Percentiles rank a stretch among this genome's conserved stretches.
phyloP scores from a whole-genome alignment of 2,329 filamentous ascomycete species.

The Ophiognomonia clavigignenti-juglandacearum region DNA sequence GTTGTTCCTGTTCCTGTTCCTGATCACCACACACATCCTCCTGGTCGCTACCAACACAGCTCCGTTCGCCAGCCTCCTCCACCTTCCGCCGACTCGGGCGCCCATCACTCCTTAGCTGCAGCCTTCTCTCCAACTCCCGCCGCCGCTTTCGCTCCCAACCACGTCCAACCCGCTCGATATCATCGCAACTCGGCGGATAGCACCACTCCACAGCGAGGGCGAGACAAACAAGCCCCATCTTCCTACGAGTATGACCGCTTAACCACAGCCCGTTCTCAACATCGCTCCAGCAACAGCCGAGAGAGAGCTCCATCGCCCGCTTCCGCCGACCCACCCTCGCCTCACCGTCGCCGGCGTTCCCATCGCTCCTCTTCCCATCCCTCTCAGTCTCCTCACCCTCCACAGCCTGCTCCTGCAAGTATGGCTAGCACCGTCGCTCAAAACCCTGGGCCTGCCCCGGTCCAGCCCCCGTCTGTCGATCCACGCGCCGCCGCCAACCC shows the following conservation, averaged over 20 bases:
- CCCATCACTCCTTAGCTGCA: slow-evolving; percentile 6
- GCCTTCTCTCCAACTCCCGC: slow-evolving; percentile 7
- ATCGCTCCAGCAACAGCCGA: slow-evolving; percentile 60
- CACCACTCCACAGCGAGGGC: slow-evolving; percentile 29
- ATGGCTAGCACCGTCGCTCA: slow-evolving; percentile 31
- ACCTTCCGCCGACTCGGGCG: slow-evolving; percentile 13
- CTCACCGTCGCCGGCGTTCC: slow-evolving; percentile 44
- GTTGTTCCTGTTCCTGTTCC: too few species aligned
- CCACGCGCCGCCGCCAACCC: slow-evolving; percentile 38
- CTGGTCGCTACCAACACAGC: slow-evolving; percentile 29
- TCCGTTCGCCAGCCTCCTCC: slow-evolving; percentile 14
- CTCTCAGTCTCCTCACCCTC: slow-evolving; percentile 12
- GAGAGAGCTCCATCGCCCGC: slow-evolving; percentile 39
- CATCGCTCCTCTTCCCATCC: slow-evolving; percentile 33
- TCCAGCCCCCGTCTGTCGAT: slow-evolving; percentile 44
- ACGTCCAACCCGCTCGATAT: slow-evolving; percentile 22
- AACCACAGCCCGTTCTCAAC: slow-evolving; percentile 53
- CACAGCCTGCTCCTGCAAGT: slow-evolving; percentile 21
- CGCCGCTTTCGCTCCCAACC: slow-evolving; percentile 13
- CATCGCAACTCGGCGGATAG: slow-evolving; percentile 21
- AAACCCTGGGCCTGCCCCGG: slow-evolving; percentile 48
- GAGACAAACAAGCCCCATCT: slow-evolving; percentile 42
- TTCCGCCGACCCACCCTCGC: slow-evolving; percentile 40
- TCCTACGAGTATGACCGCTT: slow-evolving; percentile 67
- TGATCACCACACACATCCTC: slow-evolving; percentile 17